Percentiles rank a stretch among this genome's conserved stretches.
phyloP scores from a whole-genome alignment of 768 basidiomycete species.

The Mycena pura region DNA sequence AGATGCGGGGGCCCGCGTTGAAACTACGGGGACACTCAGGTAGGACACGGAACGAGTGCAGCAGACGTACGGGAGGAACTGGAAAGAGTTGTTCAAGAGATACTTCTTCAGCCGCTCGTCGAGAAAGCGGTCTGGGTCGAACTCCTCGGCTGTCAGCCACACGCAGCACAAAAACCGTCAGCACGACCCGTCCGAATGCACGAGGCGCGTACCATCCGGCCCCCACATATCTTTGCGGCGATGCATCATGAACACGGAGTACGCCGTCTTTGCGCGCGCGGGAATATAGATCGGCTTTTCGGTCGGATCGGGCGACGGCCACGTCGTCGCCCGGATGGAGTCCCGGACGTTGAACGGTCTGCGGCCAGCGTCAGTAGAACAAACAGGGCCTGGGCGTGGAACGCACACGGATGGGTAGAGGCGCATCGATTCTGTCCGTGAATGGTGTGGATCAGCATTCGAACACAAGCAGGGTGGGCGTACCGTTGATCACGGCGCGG shows the following conservation, averaged over 20 bases:
- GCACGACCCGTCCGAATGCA: neutral
- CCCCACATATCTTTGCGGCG: conserved; percentile 55
- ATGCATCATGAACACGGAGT: conserved; percentile 44
- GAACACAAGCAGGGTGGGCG: conserved; percentile 9
- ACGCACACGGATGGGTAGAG: conserved; percentile 58
- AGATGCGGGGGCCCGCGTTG: conserved; percentile 49
- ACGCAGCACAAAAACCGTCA: neutral
- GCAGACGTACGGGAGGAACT: conserved; percentile 50
- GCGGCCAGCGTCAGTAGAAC: conserved; percentile 17
- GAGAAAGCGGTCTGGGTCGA: conserved; percentile 61
- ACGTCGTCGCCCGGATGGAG: conserved; percentile 28
- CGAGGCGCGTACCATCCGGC: conserved; percentile 41
- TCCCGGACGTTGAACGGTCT: conserved; percentile 50
- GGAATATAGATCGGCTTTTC: conserved; percentile 46
- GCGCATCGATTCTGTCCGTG: conserved; percentile 55
- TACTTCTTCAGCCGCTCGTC: conserved; percentile 53
- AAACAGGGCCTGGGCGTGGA: no score
- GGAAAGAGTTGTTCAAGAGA: conserved; percentile 53
- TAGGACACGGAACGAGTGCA: no score
- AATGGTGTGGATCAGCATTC: neutral
- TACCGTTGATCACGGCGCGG: conserved; percentile 64
- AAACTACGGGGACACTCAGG: conserved; percentile 22
- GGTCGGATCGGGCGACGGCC: conserved; percentile 34
- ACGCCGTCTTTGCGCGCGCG: conserved; percentile 36
- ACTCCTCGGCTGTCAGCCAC: conserved; percentile 53